Evolutionary conservation across 225 moss, liverwort and hornwort species (phyloP).

Genomic region (Marchantia polymorpha): DNA sequence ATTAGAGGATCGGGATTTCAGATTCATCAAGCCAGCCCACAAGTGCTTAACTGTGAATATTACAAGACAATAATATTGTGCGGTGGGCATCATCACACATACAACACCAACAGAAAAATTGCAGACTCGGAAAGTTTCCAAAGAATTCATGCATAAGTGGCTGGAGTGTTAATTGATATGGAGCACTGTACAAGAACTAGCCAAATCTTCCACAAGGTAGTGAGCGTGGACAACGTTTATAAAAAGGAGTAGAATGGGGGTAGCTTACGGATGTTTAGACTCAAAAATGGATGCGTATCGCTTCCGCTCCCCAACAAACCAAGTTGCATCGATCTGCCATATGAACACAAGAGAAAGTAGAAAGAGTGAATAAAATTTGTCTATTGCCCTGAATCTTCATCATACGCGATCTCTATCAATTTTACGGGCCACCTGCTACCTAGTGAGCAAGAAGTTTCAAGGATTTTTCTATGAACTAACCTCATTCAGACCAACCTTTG

Average conservation of each 20-base stretch:
- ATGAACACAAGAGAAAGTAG: background rate
- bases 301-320: background rate
- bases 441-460: background rate
- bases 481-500: background rate
- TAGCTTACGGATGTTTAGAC: slow-evolving; percentile 17
- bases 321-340: slow-evolving; percentile 6
- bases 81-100: no score
- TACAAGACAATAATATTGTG: no score
- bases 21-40: background rate
- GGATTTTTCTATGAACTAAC: no score
- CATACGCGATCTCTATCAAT: background rate
- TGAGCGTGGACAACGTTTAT: background rate
- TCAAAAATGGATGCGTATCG: slow-evolving; percentile 14
- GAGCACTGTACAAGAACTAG: background rate
- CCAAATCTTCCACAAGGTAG: background rate
- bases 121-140: no score
- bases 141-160: no score
- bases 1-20: background rate
- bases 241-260: background rate
- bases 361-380: background rate
- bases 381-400: background rate
- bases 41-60: background rate
- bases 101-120: no score
- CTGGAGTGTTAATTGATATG: no score
- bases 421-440: no score